Percentiles rank a stretch among this genome's conserved stretches.
Evolutionary conservation across 441 rosid genomes (phyloP).

Genomic region (Sinapis alba): DNA sequence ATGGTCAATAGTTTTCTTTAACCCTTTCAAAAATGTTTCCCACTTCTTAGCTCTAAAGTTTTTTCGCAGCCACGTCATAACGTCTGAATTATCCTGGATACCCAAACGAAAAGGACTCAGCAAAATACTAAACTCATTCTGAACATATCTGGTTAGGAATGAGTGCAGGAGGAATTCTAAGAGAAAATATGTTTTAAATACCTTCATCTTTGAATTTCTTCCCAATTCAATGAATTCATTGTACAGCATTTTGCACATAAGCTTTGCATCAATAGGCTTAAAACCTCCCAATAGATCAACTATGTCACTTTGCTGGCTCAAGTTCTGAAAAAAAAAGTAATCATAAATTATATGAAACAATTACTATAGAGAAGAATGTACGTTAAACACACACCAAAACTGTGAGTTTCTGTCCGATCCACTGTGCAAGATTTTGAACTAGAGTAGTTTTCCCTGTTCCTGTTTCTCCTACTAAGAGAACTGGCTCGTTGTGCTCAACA

Average conservation of each 20-base stretch:
- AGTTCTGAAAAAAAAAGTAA: constrained; percentile 61
- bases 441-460: constrained; percentile 99
- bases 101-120: constrained; percentile 39
- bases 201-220: constrained; percentile 52
- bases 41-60: constrained; percentile 60
- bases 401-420: constrained; percentile 88
- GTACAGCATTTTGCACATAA: constrained; percentile 69
- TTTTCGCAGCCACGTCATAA: constrained; percentile 53
- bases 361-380: constrained; percentile 25
- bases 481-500: constrained; percentile 86
- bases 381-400: constrained; percentile 70
- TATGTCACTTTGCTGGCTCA: constrained; percentile 99
- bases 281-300: constrained; percentile 98
- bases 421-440: constrained; percentile 84
- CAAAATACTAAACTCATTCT: constrained; percentile 16
- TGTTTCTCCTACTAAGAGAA: constrained; percentile 99
- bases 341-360: constrained; percentile 1
- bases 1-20: constrained; percentile 50
- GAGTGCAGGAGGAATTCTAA: constrained; percentile 46
- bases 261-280: constrained; percentile 87
- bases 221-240: constrained; percentile 75
- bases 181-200: constrained; percentile 11
- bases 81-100: constrained; percentile 55
- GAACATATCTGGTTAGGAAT: constrained; percentile 16
- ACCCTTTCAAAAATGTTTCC: constrained; percentile 55